Conservation (phyloP, 176 grass and related monocot genomes). For the Carex kokanica region DNA sequence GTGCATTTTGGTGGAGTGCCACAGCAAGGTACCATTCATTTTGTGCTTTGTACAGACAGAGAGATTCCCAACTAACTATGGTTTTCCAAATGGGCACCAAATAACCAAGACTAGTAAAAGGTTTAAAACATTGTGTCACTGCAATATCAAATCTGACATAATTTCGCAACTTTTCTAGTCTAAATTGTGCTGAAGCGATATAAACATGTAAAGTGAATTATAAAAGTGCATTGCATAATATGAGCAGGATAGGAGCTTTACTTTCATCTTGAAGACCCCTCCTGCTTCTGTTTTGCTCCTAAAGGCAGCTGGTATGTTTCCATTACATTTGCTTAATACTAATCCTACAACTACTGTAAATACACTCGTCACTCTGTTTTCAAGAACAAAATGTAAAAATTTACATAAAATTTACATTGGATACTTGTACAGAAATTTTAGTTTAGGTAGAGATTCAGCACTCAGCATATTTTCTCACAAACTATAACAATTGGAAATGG, state of each 20-base stretch:
- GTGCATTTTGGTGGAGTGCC: background rate
- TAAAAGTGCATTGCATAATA: slow-evolving; percentile 11
- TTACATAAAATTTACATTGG: background rate
- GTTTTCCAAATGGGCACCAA: background rate
- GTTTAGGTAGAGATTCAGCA: background rate
- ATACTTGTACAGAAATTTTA: background rate
- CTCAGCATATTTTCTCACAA: background rate
- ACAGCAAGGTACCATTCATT: background rate
- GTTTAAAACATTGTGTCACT: background rate
- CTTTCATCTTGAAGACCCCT: slow-evolving; percentile 93
- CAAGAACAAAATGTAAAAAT: background rate
- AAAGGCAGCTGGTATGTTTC: slow-evolving; percentile 79
- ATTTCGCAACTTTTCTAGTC: background rate
- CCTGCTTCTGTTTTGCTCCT: slow-evolving; percentile 91
- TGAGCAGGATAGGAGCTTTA: slow-evolving; percentile 91
- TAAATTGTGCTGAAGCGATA: background rate
- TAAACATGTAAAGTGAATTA: background rate
- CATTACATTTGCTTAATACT: background rate
- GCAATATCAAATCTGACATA: background rate
- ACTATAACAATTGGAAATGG: background rate
- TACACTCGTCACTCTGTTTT: background rate
- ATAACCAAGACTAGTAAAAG: slow-evolving; percentile 9
- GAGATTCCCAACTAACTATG: background rate
- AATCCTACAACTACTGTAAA: background rate
- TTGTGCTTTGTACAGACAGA: background rate